Percentiles rank a stretch among this genome's conserved stretches.
Conservation (phyloP, 345 rosid genomes). For the Citrus inodora region DNA sequence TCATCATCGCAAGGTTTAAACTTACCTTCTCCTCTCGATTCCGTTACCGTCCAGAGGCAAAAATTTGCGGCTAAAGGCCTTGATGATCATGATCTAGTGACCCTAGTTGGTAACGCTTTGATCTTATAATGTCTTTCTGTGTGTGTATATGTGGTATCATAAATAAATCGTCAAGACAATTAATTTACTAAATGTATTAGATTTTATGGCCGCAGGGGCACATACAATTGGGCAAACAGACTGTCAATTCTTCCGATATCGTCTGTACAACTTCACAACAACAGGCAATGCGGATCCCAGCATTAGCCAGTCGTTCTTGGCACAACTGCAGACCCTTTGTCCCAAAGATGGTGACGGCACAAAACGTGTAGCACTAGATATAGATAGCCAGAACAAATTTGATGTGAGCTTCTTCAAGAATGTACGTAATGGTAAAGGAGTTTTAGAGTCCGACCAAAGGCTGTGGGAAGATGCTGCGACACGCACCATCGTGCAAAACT, state of each 20-base stretch:
- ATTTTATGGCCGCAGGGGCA: slow-evolving; percentile 37
- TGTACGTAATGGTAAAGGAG: slow-evolving; percentile 55
- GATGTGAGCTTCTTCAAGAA: slow-evolving; percentile 63
- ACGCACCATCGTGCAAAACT: slow-evolving; percentile 37
- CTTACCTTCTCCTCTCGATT: slow-evolving; percentile 63
- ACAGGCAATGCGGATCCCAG: slow-evolving; percentile 66
- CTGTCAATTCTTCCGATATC: slow-evolving; percentile 58
- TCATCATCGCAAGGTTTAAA: slow-evolving; percentile 46
- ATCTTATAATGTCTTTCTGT: background rate
- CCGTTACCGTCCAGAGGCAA: slow-evolving; percentile 49
- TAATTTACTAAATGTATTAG: background rate
- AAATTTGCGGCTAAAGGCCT: slow-evolving; percentile 65
- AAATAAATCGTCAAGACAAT: too few species aligned
- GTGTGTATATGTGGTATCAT: background rate
- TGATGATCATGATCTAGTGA: slow-evolving; percentile 61
- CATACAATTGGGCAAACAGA: slow-evolving; percentile 77
- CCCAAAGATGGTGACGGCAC: slow-evolving; percentile 57
- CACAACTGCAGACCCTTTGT: slow-evolving; percentile 53
- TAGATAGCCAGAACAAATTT: slow-evolving; percentile 42
- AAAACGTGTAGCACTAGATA: slow-evolving; percentile 56
- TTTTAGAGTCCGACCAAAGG: slow-evolving; percentile 77
- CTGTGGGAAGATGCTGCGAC: slow-evolving; percentile 60
- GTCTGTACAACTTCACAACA: slow-evolving; percentile 66
- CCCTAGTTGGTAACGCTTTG: slow-evolving; percentile 6
- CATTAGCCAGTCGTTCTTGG: slow-evolving; percentile 51